Evolutionary conservation across 2,329 filamentous ascomycete genomes (phyloP).

Genomic region (Alternaria ventricosa): DNA sequence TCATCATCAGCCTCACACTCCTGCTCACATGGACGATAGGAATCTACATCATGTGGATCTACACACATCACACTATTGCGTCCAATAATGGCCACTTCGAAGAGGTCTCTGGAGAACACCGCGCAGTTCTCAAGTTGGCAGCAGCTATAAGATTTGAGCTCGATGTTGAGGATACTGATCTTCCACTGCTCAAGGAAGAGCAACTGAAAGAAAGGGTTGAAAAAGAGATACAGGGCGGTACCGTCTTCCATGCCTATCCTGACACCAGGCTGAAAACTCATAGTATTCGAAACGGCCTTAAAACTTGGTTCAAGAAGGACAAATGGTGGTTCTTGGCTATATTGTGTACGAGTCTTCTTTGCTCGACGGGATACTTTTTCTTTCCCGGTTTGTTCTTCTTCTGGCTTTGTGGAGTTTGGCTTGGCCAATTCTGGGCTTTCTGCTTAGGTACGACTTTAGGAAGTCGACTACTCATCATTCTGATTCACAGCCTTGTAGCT

Average conservation of each 20-base stretch:
- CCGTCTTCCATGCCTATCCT: neutral
- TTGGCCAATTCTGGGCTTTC: neutral
- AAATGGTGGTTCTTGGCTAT: neutral
- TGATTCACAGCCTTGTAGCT: neutral
- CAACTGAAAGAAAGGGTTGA: neutral
- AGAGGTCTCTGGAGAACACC: neutral
- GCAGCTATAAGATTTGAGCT: neutral
- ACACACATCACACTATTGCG: neutral
- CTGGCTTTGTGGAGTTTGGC: neutral
- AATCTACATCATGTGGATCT: neutral
- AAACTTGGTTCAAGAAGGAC: neutral
- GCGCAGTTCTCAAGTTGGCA: neutral
- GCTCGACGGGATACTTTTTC: too few relatives aligned
- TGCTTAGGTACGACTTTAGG: neutral
- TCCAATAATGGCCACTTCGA: neutral
- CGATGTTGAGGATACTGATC: neutral
- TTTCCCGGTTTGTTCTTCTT: too few relatives aligned
- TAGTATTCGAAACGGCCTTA: neutral
- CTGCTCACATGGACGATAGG: neutral
- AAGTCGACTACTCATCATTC: neutral
- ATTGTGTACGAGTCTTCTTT: neutral
- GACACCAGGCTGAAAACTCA: neutral
- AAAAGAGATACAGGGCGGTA: neutral
- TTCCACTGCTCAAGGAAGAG: rapidly evolving
- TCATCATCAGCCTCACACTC: neutral